Evolutionary conservation across 768 basidiomycete genomes (phyloP), one percentile per base, ranked within the genome.

Genomic region (Pulveroboletus sp.): DNA sequence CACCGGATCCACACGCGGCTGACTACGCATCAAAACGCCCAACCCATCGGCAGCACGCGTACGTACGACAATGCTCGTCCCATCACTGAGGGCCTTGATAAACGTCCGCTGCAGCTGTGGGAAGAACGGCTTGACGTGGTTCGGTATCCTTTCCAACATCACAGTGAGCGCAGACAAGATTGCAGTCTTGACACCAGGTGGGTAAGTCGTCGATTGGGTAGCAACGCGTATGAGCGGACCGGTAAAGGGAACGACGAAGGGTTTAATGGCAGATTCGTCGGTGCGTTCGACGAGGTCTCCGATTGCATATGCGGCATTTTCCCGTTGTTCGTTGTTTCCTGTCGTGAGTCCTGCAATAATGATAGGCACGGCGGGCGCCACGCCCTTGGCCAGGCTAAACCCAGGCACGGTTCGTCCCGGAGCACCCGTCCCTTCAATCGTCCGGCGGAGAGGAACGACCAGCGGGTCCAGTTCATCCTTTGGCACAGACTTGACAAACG

Each of bases 61-160:
- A 45, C 95, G 82, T 24, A 98, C 91, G 14, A 81, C 80, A 1
- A 79, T 71, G 54, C 89, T 91, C 2, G 85, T 76, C 8, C 85
- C 68, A 65, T 98, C 94, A 49, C 86, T 81, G 3, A 87, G 78
- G 39, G 92, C 89, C 72, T 98, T 98, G 65, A 96, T 88, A 61
- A 98, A 97, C 0, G 93, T 97, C 31, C 94, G 82, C 61, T 97
- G 95, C 31, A 98, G 71, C 61, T 98, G 96, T 2, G 95, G 96
- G 79, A 97, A 97, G 84, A 98, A 98, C 3, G 95, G 95, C 67
- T 89, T 91, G 58, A 98, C 92, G 57, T 95, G 89, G 4, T 77
- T 73, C 0, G 94, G 93, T 21, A 96, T 93, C 39, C 81, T 78
- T 55, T 84, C 82, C 38, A 98, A 75, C 82, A 97, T 90, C 18